Percentiles rank a stretch among this genome's conserved stretches.
These are phyloP conservation scores for Blastomyces silverae DNA, from an alignment of 2,329 filamentous ascomycete genomes.

Conservation along the genomic window DNA sequence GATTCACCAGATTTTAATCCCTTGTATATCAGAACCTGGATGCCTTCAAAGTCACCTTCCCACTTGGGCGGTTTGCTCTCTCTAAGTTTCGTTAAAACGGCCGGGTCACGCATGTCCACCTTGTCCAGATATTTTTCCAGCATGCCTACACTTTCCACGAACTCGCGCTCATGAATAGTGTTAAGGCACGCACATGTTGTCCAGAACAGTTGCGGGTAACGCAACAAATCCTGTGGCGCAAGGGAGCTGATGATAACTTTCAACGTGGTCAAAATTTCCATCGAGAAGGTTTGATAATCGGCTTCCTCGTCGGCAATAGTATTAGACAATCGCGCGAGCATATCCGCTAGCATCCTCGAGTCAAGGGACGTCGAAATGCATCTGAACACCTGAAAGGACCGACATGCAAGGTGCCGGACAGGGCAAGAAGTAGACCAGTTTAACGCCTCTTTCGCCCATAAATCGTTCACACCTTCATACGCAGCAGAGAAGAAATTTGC, in stretches of 20 bases:
- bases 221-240: conserved; percentile 67
- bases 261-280: conserved; percentile 93
- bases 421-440: conserved; percentile 97
- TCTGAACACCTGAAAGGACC: conserved; percentile 94
- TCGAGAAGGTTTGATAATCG: conserved; percentile 93
- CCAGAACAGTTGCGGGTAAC: conserved; percentile 97
- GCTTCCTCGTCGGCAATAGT: conserved; percentile 92
- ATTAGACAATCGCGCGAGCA: conserved; percentile 90
- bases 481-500: conserved; percentile 77
- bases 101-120: conserved; percentile 67
- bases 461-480: conserved; percentile 78
- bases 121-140: conserved; percentile 78
- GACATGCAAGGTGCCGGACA: conserved; percentile 86
- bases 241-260: conserved; percentile 86
- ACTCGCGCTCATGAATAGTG: conserved; percentile 93
- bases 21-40: conserved; percentile 83
- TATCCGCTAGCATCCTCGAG: conserved; percentile 90
- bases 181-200: conserved; percentile 93
- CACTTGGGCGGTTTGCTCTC: conserved; percentile 78
- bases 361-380: conserved; percentile 88
- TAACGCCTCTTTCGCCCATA: conserved; percentile 83
- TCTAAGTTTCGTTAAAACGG: conserved; percentile 62
- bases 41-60: conserved; percentile 81
- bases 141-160: conserved; percentile 85
- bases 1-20: conserved; percentile 81